Percentiles rank a stretch among this genome's conserved stretches.
phyloP scores from a whole-genome alignment of 2,329 filamentous ascomycete species.

The Lachnellula cervina region DNA sequence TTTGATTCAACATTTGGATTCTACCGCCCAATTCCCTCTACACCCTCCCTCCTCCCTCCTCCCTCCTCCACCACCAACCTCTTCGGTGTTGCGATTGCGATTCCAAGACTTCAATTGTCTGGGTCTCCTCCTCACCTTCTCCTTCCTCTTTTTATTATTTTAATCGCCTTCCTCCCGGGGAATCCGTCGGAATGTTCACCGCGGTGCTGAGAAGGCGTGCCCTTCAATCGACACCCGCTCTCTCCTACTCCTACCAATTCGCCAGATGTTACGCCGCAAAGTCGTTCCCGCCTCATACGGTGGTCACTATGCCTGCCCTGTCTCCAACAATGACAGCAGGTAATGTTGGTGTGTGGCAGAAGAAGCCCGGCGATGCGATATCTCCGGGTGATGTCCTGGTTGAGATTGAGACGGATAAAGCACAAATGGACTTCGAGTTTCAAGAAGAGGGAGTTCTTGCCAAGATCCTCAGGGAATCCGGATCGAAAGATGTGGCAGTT shows the following conservation, averaged over 20 bases:
- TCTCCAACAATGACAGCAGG: conserved; percentile 97
- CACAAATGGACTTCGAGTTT: conserved; percentile 99
- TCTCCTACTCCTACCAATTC: conserved; percentile 50
- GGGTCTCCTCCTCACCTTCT: conserved; percentile 14
- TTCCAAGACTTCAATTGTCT: conserved; percentile 25
- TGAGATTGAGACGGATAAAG: conserved; percentile 99
- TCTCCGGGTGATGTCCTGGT: conserved; percentile 91
- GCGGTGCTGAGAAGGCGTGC: conserved; percentile 59
- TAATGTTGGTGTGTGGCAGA: conserved; percentile 97
- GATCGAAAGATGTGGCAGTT: conserved; percentile 89
- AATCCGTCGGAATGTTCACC: conserved; percentile 50
- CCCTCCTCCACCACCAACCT: conserved; percentile 12
- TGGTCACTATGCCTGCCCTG: conserved; percentile 96
- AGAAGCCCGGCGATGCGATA: conserved; percentile 86
- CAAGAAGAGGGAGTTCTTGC: conserved; percentile 96
- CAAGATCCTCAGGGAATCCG: conserved; percentile 87
- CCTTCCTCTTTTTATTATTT: conserved; percentile 17
- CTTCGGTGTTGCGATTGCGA: conserved; percentile 17
- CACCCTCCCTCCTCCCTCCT: conserved; percentile 8
- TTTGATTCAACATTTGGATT: conserved; percentile 4
- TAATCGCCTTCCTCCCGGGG: conserved; percentile 9
- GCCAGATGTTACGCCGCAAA: conserved; percentile 51
- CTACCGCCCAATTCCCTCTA: not conserved
- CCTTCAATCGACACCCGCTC: conserved; percentile 46
- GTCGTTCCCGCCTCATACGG: conserved; percentile 92